These are phyloP conservation scores for Aurifilum marmelostoma DNA, from an alignment of 2,329 filamentous ascomycete species.

Conservation along the genomic window DNA sequence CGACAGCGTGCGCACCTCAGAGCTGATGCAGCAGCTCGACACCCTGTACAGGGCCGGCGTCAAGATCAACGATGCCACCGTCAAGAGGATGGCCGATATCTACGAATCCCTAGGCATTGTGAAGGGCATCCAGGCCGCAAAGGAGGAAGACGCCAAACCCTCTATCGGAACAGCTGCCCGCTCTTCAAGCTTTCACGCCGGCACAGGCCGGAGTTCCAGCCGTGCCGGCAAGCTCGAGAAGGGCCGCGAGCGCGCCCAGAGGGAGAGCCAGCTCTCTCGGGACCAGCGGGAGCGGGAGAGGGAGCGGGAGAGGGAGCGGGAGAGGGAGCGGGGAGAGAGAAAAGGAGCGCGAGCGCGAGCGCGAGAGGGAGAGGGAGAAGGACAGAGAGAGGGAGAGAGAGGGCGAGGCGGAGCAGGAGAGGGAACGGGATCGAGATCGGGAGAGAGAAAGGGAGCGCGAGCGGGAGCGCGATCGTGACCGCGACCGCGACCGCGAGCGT, in stretches of 20 bases:
- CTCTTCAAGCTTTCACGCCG: conserved; percentile 32
- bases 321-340: conserved; percentile 28
- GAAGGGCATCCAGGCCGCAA: conserved; percentile 45
- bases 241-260: conserved; percentile 33
- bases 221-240: conserved; percentile 31
- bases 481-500: conserved; percentile 25
- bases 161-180: conserved; percentile 32
- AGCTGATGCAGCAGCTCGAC: conserved; percentile 36
- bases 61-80: conserved; percentile 38
- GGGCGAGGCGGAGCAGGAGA: conserved; percentile 30
- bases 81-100: conserved; percentile 37
- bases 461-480: conserved; percentile 24
- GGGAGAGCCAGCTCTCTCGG: conserved; percentile 26
- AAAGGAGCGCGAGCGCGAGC: conserved; percentile 30
- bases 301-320: conserved; percentile 29
- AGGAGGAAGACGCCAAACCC: conserved; percentile 43
- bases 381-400: conserved; percentile 30
- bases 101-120: conserved; percentile 45
- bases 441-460: conserved; percentile 29
- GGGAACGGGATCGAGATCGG: conserved; percentile 29
- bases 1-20: conserved; percentile 34
- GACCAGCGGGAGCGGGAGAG: conserved; percentile 21
- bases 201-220: conserved; percentile 26
- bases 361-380: conserved; percentile 15
- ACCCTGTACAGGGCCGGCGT: conserved; percentile 39